Conservation (phyloP, 345 rosid species). For the Eutrema heterophyllum region DNA sequence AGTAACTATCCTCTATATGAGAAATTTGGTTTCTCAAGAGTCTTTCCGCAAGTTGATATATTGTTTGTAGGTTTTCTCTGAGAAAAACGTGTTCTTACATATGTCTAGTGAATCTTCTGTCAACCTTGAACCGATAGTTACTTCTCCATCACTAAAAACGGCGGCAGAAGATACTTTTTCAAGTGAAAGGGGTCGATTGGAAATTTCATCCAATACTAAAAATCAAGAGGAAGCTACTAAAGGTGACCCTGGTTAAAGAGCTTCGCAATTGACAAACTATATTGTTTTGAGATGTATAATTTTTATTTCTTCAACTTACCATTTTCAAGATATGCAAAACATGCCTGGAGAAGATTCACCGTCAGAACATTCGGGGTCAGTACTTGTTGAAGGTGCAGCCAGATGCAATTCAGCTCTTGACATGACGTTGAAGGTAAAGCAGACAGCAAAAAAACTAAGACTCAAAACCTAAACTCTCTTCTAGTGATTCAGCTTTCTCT, state of each 20-base stretch:
- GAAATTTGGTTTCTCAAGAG: background rate
- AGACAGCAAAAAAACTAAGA: background rate
- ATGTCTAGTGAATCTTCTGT: background rate
- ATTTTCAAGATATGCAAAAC: constrained; percentile 8
- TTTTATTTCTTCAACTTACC: background rate
- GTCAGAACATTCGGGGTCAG: background rate
- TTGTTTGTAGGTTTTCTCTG: background rate
- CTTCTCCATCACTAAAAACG: background rate
- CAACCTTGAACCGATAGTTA: background rate
- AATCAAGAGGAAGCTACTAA: background rate
- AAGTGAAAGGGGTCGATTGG: too few relatives aligned
- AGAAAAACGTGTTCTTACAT: background rate
- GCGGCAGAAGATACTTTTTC: background rate
- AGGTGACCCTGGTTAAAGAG: background rate
- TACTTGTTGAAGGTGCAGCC: background rate
- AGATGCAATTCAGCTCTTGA: constrained; percentile 8
- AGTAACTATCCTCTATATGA: background rate
- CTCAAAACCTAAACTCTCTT: background rate
- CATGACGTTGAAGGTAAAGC: constrained; percentile 22
- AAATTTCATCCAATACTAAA: too few relatives aligned
- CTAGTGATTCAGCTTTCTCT: too few relatives aligned
- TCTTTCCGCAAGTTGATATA: background rate
- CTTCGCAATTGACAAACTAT: background rate
- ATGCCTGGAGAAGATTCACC: constrained; percentile 1
- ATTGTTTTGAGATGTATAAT: background rate